Percentiles rank a stretch among this genome's conserved stretches.
Evolutionary conservation across 2,329 filamentous ascomycete species (phyloP).

Genomic region (Aspergillus tanneri): DNA sequence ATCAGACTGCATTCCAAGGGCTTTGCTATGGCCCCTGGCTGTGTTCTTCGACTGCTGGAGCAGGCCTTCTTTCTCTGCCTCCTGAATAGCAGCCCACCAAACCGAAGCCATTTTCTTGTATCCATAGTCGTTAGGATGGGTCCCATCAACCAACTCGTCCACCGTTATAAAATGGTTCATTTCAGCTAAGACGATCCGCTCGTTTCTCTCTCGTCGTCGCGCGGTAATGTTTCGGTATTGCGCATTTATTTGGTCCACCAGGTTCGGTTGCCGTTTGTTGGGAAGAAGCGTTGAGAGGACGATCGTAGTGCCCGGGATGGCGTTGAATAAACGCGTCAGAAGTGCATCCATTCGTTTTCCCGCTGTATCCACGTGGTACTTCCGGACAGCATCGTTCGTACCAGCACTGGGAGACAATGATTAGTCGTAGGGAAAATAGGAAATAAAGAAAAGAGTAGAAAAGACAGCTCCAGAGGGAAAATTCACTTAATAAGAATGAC

Average conservation of each 20-base stretch:
- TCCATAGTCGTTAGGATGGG: constrained; percentile 23
- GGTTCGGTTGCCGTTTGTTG: constrained; percentile 9
- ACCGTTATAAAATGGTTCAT: constrained; percentile 23
- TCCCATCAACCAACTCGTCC: constrained; percentile 20
- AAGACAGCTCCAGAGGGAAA: background rate
- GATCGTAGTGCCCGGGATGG: constrained; percentile 26
- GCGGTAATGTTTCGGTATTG: constrained; percentile 27
- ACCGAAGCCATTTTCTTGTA: constrained; percentile 30
- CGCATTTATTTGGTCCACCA: constrained; percentile 20
- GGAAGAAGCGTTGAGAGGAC: constrained; percentile 36
- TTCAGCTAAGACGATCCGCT: constrained; percentile 26
- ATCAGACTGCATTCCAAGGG: background rate
- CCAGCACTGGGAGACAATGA: constrained; percentile 25
- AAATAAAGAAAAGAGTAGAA: background rate
- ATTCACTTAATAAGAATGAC: constrained; percentile 29
- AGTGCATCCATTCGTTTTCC: constrained; percentile 29
- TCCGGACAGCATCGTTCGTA: constrained; percentile 32
- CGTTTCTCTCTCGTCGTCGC: constrained; percentile 16
- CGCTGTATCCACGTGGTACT: constrained; percentile 18
- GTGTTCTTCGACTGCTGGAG: background rate
- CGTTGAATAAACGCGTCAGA: constrained; percentile 25
- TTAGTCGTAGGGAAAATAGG: constrained; percentile 3
- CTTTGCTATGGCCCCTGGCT: background rate
- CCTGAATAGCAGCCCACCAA: constrained; percentile 28
- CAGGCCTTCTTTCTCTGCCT: constrained; percentile 11